These are phyloP conservation scores for Hippophae tibetana DNA, from an alignment of 306 rosid genomes.

Conservation along the genomic window DNA sequence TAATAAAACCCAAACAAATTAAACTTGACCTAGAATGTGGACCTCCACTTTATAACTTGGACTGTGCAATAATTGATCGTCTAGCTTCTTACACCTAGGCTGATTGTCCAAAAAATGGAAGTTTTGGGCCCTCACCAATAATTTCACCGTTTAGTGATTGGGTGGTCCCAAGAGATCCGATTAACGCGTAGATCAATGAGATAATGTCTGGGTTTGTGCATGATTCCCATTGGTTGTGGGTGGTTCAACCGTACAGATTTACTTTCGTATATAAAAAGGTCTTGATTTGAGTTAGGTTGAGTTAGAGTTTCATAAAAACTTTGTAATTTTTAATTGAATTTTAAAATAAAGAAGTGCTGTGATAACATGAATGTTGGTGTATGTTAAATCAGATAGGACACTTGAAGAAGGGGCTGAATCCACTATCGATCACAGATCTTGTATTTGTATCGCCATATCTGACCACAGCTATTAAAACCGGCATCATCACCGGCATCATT, in stretches of 20 bases:
- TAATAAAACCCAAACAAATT: no score
- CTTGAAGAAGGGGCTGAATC: constrained; percentile 71
- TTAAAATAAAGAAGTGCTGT: background rate
- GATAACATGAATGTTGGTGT: background rate
- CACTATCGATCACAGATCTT: constrained; percentile 45
- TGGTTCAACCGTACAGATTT: no score
- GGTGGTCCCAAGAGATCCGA: background rate
- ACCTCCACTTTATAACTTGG: no score
- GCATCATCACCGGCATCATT: constrained; percentile 51
- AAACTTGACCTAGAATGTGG: no score
- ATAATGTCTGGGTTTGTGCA: no score
- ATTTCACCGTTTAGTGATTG: background rate
- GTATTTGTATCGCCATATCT: constrained; percentile 61
- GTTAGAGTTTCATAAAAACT: no score
- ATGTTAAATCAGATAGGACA: constrained; percentile 53
- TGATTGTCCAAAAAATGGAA: constrained; percentile 2
- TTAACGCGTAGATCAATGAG: no score
- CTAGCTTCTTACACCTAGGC: constrained; percentile 3
- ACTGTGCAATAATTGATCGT: no score
- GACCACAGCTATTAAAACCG: constrained; percentile 47
- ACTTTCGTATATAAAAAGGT: no score
- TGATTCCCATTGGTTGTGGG: no score
- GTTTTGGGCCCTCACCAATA: constrained; percentile 13
- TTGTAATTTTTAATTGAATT: no score
- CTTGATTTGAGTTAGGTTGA: no score